Evolutionary conservation across 2,329 filamentous ascomycete species (phyloP).

Genomic region (Emericellopsis atlantica): DNA sequence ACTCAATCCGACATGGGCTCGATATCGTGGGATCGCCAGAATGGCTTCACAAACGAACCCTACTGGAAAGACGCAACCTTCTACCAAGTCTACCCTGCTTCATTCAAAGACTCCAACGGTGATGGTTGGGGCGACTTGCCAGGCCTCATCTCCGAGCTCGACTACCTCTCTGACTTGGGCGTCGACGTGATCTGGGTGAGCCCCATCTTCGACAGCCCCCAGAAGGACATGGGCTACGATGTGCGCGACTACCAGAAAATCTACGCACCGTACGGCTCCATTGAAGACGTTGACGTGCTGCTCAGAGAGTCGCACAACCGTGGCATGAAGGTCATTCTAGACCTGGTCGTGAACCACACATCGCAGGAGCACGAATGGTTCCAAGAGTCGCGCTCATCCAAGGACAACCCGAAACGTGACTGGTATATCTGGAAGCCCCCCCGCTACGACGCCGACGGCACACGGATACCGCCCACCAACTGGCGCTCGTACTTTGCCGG

Average conservation of each 20-base stretch:
- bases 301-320: slow-evolving; percentile 45
- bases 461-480: slow-evolving; percentile 46
- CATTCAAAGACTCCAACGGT: slow-evolving; percentile 43
- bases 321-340: slow-evolving; percentile 56
- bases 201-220: slow-evolving; percentile 41
- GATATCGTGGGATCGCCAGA: slow-evolving; percentile 15
- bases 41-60: slow-evolving; percentile 11
- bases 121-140: slow-evolving; percentile 54
- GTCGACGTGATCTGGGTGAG: slow-evolving; percentile 49
- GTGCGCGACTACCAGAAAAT: slow-evolving; percentile 58
- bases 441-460: slow-evolving; percentile 37
- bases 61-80: slow-evolving; percentile 35
- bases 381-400: slow-evolving; percentile 36
- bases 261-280: slow-evolving; percentile 52
- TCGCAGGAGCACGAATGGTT: slow-evolving; percentile 44
- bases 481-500: slow-evolving; percentile 33
- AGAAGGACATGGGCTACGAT: slow-evolving; percentile 61
- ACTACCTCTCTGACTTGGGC: slow-evolving; percentile 50
- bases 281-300: slow-evolving; percentile 52
- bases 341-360: slow-evolving; percentile 65
- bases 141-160: slow-evolving; percentile 51
- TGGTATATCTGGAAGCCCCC: slow-evolving; percentile 56
- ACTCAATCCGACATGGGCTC: slow-evolving; percentile 15
- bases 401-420: slow-evolving; percentile 38
- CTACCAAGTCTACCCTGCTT: slow-evolving; percentile 44